These are phyloP conservation scores for Bathelium albidoporum DNA, from an alignment of 495 filamentous ascomycete genomes.

Conservation along the genomic window DNA sequence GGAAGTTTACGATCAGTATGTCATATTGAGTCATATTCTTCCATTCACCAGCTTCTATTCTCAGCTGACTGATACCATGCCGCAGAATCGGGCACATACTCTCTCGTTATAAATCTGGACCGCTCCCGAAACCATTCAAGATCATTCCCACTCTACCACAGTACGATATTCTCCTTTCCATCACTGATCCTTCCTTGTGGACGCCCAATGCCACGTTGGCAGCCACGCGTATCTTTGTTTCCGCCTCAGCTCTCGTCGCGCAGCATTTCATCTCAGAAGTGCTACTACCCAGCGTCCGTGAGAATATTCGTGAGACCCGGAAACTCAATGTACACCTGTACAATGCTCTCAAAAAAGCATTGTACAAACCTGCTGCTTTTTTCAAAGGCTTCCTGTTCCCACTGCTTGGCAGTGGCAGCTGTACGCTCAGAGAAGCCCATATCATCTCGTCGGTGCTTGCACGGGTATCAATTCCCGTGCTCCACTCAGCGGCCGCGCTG, in stretches of 20 bases:
- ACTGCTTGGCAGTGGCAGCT: slow-evolving; percentile 62
- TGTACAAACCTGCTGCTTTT: slow-evolving; percentile 94
- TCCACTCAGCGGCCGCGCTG: slow-evolving; percentile 87
- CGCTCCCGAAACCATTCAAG: slow-evolving; percentile 94
- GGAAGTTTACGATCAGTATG: slow-evolving; percentile 85
- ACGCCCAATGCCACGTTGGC: slow-evolving; percentile 79
- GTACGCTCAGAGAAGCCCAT: slow-evolving; percentile 81
- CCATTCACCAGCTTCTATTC: not conserved
- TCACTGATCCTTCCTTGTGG: slow-evolving; percentile 76
- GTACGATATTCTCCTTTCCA: slow-evolving; percentile 76
- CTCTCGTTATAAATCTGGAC: slow-evolving; percentile 87
- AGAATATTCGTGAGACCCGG: slow-evolving; percentile 76
- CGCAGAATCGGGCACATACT: slow-evolving; percentile 72
- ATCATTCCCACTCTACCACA: slow-evolving; percentile 83
- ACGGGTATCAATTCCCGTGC: slow-evolving; percentile 69
- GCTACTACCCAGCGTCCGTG: slow-evolving; percentile 75
- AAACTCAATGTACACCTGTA: slow-evolving; percentile 95
- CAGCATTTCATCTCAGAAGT: slow-evolving; percentile 74
- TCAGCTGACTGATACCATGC: slow-evolving; percentile 5
- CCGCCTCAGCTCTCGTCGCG: slow-evolving; percentile 60
- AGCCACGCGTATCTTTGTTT: slow-evolving; percentile 81
- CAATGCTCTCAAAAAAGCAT: slow-evolving; percentile 77
- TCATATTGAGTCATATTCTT: slow-evolving; percentile 1
- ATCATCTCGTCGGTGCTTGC: slow-evolving; percentile 78
- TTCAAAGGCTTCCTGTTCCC: slow-evolving; percentile 97